Base-by-base conservation (phyloP, 2,329 filamentous ascomycete genomes). In the Exophiala dermatitidis region DNA sequence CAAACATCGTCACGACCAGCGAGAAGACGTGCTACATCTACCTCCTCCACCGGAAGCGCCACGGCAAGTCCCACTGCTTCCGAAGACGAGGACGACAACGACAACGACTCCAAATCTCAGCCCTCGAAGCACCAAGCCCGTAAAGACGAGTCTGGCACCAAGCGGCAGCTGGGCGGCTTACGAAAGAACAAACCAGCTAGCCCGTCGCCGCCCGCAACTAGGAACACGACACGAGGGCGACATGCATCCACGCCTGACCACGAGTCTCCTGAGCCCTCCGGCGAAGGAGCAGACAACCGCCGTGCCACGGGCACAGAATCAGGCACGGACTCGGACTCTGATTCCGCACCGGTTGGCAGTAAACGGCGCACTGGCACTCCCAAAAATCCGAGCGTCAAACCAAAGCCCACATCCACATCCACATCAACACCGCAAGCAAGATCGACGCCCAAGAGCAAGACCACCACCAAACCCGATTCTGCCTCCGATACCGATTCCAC, bases 391-490 rank as follows among this genome's bases (percentile, higher is more conserved):
- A 19, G 19, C 19, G 19, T 19, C 19, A 19, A 19, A 19, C 19
- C 49, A 5, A 8, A 19, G 19, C 19, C 19, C 19, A 19, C 19
- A 19, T 19, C 19, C 19, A 19, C 19, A 19, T 19, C 19, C 19
- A 19, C 19, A 19, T 19, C 19, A 19, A 19, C 19, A 19, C 19
- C 19, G 19, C 19, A 19, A 19, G 1, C 19, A 19, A 19, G 19
- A 19, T 19, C 19, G n/a, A 37, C 8, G 34, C 40, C 60, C 54
- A 58, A 56, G 48, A 53, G 41, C 54, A 59, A 52, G 50, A 56
- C 45, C 46, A 56, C 50, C 58, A 41, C 55, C 59, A 45, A 45
- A 44, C n/a, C 58, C 54, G 50, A 53, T 59, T 49, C 52, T 48
- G n/a, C 12, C 46, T n/a, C 58, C 54, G 50, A 53, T 59, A 50